A percentile compares a stretch with the other conserved stretches of the same genome.
Evolutionary conservation across 2,329 filamentous ascomycete genomes (phyloP).

Genomic region (Ophiostoma quercus): DNA sequence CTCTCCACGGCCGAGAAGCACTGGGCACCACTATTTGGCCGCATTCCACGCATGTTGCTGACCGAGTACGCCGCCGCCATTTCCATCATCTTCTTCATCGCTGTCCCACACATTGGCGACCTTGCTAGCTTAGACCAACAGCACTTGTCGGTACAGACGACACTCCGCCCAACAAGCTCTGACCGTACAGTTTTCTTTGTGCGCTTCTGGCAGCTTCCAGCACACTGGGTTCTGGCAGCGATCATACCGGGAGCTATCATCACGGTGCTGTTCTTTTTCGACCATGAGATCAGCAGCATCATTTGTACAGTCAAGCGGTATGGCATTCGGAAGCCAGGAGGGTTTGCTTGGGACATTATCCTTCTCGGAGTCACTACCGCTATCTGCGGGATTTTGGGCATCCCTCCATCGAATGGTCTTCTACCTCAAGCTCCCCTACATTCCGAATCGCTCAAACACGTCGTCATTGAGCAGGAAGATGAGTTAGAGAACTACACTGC

Average conservation of each 20-base stretch:
- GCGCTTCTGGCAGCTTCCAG: constrained; percentile 21
- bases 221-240: constrained; percentile 16
- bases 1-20: constrained; percentile 19
- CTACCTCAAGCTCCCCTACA: constrained; percentile 62
- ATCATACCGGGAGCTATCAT: constrained; percentile 19
- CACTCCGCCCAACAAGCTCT: constrained; percentile 16
- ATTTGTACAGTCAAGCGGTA: constrained; percentile 20
- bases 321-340: constrained; percentile 17
- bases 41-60: constrained; percentile 18
- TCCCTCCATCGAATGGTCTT: constrained; percentile 61
- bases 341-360: constrained; percentile 21
- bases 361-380: constrained; percentile 20
- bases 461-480: constrained; percentile 35
- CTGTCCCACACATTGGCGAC: constrained; percentile 17
- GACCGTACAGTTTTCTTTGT: constrained; percentile 18
- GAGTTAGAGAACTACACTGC: constrained; percentile 4
- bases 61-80: constrained; percentile 21
- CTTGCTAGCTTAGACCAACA: constrained; percentile 18
- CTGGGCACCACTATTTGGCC: constrained; percentile 20
- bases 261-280: constrained; percentile 18
- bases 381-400: constrained; percentile 38
- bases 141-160: constrained; percentile 17
- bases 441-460: constrained; percentile 57
- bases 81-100: constrained; percentile 22
- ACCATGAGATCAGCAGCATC: constrained; percentile 20